Conservation (phyloP, 139 green algal genomes). For the Nannochloris sp. region DNA sequence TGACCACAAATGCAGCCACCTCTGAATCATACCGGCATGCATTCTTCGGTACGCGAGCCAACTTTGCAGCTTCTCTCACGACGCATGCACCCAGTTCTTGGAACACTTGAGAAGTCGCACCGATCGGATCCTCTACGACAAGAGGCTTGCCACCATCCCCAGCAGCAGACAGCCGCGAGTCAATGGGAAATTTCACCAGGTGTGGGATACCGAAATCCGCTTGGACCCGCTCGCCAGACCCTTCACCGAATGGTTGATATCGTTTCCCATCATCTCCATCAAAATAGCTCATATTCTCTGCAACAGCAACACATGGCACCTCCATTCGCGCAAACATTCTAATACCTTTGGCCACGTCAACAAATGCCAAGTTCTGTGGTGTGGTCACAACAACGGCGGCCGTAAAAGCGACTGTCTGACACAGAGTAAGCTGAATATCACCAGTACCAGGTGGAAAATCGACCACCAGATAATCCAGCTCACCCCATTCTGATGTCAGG, state of each 20-base stretch:
- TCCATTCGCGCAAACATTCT: constrained; percentile 95
- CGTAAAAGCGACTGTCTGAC: constrained; percentile 78
- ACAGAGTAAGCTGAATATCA: constrained; percentile 98
- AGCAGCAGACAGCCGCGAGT: constrained; percentile 73
- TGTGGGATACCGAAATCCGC: constrained; percentile 88
- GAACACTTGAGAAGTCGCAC: constrained; percentile 52
- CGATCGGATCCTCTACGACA: constrained; percentile 72
- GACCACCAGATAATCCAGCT: constrained; percentile 96
- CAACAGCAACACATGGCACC: constrained; percentile 90
- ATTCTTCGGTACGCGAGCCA: constrained; percentile 16
- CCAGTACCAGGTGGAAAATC: constrained; percentile 97
- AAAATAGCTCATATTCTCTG: constrained; percentile 99
- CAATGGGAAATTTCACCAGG: constrained; percentile 89
- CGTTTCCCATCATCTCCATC: constrained; percentile 72
- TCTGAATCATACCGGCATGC: constrained; percentile 47
- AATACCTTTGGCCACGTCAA: constrained; percentile 98
- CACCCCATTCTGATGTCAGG: constrained; percentile 81
- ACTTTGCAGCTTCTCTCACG: constrained; percentile 76
- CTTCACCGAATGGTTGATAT: constrained; percentile 82
- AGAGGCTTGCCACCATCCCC: constrained; percentile 81
- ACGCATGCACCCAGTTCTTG: constrained; percentile 83
- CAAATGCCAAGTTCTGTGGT: constrained; percentile 94
- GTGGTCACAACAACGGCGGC: constrained; percentile 98
- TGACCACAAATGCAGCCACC: constrained; percentile 40
- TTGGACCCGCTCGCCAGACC: constrained; percentile 64